These are phyloP conservation scores for Cytospora mali DNA, from an alignment of 2,329 filamentous ascomycete species.

Conservation along the genomic window DNA sequence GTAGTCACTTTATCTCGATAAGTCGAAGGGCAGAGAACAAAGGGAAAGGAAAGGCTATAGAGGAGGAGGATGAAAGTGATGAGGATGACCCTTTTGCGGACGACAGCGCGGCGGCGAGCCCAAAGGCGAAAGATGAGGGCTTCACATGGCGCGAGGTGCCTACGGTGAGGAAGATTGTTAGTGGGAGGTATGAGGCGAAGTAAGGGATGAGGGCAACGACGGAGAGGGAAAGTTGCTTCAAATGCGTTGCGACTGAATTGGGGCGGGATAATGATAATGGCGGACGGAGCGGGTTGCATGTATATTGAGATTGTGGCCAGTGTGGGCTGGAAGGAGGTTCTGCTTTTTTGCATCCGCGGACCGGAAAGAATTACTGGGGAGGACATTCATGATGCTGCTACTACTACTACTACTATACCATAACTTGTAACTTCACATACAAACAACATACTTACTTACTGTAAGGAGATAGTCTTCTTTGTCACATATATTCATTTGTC, in stretches of 20 bases:
- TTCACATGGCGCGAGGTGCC: constrained; percentile 68
- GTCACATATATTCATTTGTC: background rate
- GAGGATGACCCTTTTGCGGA: constrained; percentile 74
- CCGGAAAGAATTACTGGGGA: constrained; percentile 6
- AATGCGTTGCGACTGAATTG: background rate
- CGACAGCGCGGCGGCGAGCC: constrained; percentile 42
- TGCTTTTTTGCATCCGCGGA: constrained; percentile 15
- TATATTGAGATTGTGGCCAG: constrained; percentile 8
- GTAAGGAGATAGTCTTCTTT: background rate
- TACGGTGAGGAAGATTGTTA: constrained; percentile 67
- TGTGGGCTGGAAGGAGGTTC: background rate
- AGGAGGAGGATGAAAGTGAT: constrained; percentile 40
- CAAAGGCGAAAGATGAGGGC: constrained; percentile 30
- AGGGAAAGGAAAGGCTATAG: constrained; percentile 55
- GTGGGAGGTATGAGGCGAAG: constrained; percentile 73
- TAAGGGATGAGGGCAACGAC: constrained; percentile 25
- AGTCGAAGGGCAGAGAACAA: constrained; percentile 54
- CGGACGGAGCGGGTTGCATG: constrained; percentile 7
- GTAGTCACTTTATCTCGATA: constrained; percentile 65
- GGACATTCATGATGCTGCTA: constrained; percentile 7
- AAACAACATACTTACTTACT: background rate
- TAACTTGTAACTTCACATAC: background rate
- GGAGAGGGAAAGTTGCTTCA: background rate
- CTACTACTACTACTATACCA: constrained; percentile 19
- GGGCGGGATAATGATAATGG: constrained; percentile 14